Conservation (phyloP, 305 asterid genomes). For the Coffea humblotiana region DNA sequence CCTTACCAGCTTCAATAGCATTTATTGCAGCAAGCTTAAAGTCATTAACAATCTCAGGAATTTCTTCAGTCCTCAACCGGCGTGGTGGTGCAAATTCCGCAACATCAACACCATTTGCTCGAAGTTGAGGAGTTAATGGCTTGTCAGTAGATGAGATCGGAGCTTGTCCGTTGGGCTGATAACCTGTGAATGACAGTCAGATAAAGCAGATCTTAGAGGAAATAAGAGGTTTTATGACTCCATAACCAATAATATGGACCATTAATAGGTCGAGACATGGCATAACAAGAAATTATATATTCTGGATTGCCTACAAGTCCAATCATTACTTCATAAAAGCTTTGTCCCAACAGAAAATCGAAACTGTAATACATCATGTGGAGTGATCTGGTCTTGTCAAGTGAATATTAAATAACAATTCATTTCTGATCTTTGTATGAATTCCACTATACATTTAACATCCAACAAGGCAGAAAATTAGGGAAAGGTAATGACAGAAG, state of each 20-base stretch:
- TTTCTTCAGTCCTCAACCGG: slow-evolving; percentile 51
- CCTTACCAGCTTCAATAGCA: slow-evolving; percentile 67
- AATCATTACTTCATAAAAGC: neutral
- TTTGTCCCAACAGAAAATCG: no score
- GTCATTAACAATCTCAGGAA: slow-evolving; percentile 54
- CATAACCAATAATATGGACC: neutral
- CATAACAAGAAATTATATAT: neutral
- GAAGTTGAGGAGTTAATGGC: slow-evolving; percentile 40
- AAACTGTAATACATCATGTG: neutral
- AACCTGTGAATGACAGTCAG: slow-evolving; percentile 2
- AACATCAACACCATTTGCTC: slow-evolving; percentile 36
- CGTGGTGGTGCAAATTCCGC: slow-evolving; percentile 52
- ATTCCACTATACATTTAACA: neutral
- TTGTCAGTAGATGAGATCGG: slow-evolving; percentile 64
- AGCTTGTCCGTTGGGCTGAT: slow-evolving; percentile 48
- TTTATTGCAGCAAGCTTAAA: slow-evolving; percentile 70
- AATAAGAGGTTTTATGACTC: neutral
- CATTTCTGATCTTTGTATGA: no score
- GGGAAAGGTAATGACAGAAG: neutral
- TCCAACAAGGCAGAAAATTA: neutral
- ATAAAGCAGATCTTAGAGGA: neutral
- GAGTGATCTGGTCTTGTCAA: neutral
- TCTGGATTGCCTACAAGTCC: neutral
- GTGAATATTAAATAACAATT: neutral
- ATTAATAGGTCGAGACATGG: no score